Evolutionary conservation across 176 grass and related monocot species (phyloP), one percentile per base, ranked within the genome.

Genomic region (Hsuehochloa calcarea): DNA sequence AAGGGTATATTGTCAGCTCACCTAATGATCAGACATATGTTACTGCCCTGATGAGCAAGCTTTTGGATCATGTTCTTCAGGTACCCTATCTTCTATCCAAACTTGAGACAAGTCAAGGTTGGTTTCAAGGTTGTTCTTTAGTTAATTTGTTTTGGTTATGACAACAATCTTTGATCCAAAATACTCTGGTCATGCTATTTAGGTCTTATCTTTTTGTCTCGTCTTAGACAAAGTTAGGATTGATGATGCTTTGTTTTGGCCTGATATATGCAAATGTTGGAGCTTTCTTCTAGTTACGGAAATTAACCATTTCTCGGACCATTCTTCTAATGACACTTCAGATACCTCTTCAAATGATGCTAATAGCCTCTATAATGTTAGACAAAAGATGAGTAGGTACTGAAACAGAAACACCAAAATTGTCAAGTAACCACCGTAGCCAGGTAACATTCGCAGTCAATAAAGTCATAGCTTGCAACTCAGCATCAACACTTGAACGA

Each of bases 11-110:
- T 3, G 0, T 3, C 15, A 75, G 34, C 22, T 70, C 78, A 23
- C 38, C 50, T 37, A 5, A 2, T 23, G 50, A 85, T 25, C 61
- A 49, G 1, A 79, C 80, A 8, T 96, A 8, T 96, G 94, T 39
- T 77, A 65, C 68, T 91, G 94, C 70, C 29, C 27, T 6, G 1
- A 58, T 22, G 86, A 80, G 7, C 2, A 41, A 1, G 70, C 13
- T 41, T 9, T 25, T 37, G 67, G 49, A 6, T 69, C 58, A n/a
- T 86, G 83, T 62, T 51, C 51, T 58, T 80, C 84, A 87, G 84
- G 80, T 91, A 87, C 43, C 13, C 23, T 70, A 31, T 52, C 23
- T 43, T 38, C 29, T 58, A 25, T 35, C 6, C 8, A 40, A 40
- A 78, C 12, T 62, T 78, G 47, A 39, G 39, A 39, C 12, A 43